Evolutionary conservation across 2,329 filamentous ascomycete genomes (phyloP), one percentile per base, ranked within the genome.

Genomic region (Endothia cerciana): DNA sequence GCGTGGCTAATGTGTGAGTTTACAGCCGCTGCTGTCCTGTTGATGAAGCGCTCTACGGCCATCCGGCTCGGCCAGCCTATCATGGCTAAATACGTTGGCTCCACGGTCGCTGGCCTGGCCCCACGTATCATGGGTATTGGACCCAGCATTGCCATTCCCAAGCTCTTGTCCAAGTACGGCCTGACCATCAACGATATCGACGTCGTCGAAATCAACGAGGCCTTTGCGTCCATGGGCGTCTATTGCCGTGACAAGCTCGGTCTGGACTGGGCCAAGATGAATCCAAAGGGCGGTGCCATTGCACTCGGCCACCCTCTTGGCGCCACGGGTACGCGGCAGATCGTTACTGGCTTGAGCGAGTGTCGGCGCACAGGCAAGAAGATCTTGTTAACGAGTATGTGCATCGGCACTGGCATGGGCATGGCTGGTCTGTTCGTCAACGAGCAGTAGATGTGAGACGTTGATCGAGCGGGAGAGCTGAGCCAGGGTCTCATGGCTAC

Each of bases 91-190:
- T 98, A 93, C 77, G 93, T 95, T 70, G 93, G 92, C 72, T 91
- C 94, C 65, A 97, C 94, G 13, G 89, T 97, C 51, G 91, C 94
- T 47, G 95, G 95, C 72, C 87, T 98, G 5, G 88, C 95, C 0
- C 95, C 95, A 6, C 87, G 95, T 70, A 93, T 99, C 81, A 99
- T 99, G 95, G 95, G 94, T 70, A 97, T 98, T 71, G 92, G 92
- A 64, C 92, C 92, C 43, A 88, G 88, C 53, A 79, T 90, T 43
- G 88, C 87, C 66, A 90, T 91, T 69, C 88, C 88, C 69, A 99
- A 99, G 87, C 88, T 99, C 38, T 86, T 99, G 56, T 80, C 80
- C 74, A 90, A 95, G 81, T 89, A 90, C 85, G 88, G 90, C 79
- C 80, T 99, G 68, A 87, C 85, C 30, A 82, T 97, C 63, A 86